Percentiles rank a stretch among this genome's conserved stretches.
Evolutionary conservation across 345 rosid genomes (phyloP).

Genomic region (Turnera subulata): DNA sequence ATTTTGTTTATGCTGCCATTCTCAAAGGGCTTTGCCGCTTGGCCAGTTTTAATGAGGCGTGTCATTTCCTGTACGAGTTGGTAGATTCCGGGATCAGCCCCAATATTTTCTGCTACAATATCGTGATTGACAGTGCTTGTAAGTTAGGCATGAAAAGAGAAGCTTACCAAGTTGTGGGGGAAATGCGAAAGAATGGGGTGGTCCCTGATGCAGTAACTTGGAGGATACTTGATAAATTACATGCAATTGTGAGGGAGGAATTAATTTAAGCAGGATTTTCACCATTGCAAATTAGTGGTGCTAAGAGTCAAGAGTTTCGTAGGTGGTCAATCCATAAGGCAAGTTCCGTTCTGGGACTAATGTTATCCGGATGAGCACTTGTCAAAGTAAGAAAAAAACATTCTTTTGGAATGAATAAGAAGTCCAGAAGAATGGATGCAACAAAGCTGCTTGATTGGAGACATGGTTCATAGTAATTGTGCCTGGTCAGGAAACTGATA

Average conservation of each 20-base stretch:
- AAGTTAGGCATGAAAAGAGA: slow-evolving; percentile 64
- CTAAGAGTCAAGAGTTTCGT: no score
- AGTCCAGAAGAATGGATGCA: no score
- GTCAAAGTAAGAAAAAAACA: no score
- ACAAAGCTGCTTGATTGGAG: no score
- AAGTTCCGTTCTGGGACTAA: no score
- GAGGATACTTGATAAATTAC: slow-evolving; percentile 76
- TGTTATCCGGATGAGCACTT: no score
- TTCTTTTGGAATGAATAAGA: no score
- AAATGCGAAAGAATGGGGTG: slow-evolving; percentile 67
- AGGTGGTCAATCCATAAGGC: no score
- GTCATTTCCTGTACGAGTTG: slow-evolving; percentile 72
- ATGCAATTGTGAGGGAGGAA: slow-evolving; percentile 21
- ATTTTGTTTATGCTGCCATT: slow-evolving; percentile 68
- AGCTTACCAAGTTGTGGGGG: slow-evolving; percentile 69
- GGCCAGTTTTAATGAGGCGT: slow-evolving; percentile 53
- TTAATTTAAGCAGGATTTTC: slow-evolving; percentile 5
- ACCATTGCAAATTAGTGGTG: no score
- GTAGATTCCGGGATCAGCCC: slow-evolving; percentile 67
- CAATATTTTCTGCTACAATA: slow-evolving; percentile 61
- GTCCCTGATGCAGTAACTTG: slow-evolving; percentile 83
- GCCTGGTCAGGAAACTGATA: no score
- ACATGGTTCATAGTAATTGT: no score
- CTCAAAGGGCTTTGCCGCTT: slow-evolving; percentile 66
- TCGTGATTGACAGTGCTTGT: slow-evolving; percentile 68